Evolutionary conservation across 2,329 filamentous ascomycete species (phyloP).

Genomic region (Dactylella cylindrospora): DNA sequence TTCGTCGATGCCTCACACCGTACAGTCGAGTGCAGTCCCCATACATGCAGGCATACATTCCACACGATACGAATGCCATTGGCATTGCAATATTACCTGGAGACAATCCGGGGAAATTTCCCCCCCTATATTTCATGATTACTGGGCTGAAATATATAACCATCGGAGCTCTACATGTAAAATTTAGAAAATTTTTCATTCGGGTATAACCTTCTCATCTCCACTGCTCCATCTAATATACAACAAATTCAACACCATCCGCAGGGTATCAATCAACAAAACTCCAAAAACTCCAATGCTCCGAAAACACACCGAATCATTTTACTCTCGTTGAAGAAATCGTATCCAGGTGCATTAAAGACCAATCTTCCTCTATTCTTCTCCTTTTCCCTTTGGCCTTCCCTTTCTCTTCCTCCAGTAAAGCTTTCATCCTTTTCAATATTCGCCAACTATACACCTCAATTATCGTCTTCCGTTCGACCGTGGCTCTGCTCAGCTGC

Average conservation of each 20-base stretch:
- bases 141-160: not conserved
- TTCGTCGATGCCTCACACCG: conserved; percentile 14
- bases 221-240: not conserved
- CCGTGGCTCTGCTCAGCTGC: conserved; percentile 1
- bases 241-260: conserved; percentile 4
- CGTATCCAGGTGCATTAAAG: conserved; percentile 39
- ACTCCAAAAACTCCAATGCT: not conserved
- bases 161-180: no score
- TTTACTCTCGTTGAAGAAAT: conserved; percentile 9
- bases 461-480: conserved; percentile 7
- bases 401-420: conserved; percentile 5
- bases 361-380: conserved; percentile 23
- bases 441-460: conserved; percentile 44
- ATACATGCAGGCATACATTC: no score
- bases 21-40: not conserved
- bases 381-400: conserved; percentile 8
- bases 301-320: not conserved
- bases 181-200: no score
- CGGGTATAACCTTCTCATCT: conserved; percentile 3
- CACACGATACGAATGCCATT: no score
- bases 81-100: no score
- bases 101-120: no score
- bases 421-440: conserved; percentile 30
- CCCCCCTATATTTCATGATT: no score
- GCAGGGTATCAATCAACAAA: conserved; percentile 4